Percentiles rank a stretch among this genome's conserved stretches.
Conservation (phyloP, 2,329 filamentous ascomycete genomes). For the Hysterium pulicare region DNA sequence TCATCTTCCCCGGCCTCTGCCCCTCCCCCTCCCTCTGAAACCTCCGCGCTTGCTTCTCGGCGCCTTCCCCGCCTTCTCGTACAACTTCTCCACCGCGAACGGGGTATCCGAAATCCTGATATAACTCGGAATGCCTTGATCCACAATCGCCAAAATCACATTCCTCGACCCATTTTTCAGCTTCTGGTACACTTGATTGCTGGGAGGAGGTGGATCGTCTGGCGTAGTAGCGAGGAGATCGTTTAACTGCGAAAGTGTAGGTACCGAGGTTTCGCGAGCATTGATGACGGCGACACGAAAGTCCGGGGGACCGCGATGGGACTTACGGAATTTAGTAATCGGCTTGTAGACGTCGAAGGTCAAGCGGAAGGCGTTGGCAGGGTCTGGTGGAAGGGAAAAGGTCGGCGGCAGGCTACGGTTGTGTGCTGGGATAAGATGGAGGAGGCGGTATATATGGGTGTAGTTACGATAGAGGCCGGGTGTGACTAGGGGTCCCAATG, state of each 20-base stretch:
- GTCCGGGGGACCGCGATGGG: slow-evolving; percentile 72
- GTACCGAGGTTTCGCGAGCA: slow-evolving; percentile 67
- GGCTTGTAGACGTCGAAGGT: slow-evolving; percentile 83
- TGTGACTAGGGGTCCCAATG: slow-evolving; percentile 49
- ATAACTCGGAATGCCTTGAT: slow-evolving; percentile 86
- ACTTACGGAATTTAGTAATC: slow-evolving; percentile 65
- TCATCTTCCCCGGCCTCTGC: slow-evolving; percentile 42
- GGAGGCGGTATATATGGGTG: slow-evolving; percentile 68
- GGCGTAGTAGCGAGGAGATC: slow-evolving; percentile 72
- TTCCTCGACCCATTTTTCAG: slow-evolving; percentile 82
- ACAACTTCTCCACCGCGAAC: slow-evolving; percentile 70
- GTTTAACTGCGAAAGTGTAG: slow-evolving; percentile 68
- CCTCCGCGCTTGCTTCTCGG: slow-evolving; percentile 38
- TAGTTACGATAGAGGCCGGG: slow-evolving; percentile 56
- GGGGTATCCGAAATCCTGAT: slow-evolving; percentile 74
- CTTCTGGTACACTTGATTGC: slow-evolving; percentile 64
- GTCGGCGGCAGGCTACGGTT: slow-evolving; percentile 49
- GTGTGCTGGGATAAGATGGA: slow-evolving; percentile 71
- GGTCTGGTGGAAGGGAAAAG: slow-evolving; percentile 26
- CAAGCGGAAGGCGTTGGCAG: slow-evolving; percentile 62
- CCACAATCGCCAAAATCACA: slow-evolving; percentile 82
- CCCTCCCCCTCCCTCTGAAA: slow-evolving; percentile 31
- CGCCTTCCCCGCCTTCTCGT: slow-evolving; percentile 53
- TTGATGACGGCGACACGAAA: slow-evolving; percentile 82
- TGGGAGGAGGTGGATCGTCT: slow-evolving; percentile 58